Conservation (phyloP, 2,329 filamentous ascomycete genomes). For the Microcyclosporella mali region DNA sequence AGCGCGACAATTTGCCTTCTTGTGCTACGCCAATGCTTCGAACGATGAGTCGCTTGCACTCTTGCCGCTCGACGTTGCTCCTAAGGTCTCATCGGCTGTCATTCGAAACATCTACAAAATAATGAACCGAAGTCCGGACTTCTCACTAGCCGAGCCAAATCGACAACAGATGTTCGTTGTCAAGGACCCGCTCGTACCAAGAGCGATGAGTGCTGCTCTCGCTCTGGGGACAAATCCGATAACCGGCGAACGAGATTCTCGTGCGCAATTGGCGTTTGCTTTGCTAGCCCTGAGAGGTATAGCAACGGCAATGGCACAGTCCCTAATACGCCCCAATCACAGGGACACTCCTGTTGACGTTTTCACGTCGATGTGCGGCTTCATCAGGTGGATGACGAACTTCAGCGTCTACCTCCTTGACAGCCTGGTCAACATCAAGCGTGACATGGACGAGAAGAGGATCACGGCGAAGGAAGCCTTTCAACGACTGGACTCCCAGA, state of each 20-base stretch:
- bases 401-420: conserved; percentile 52
- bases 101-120: conserved; percentile 58
- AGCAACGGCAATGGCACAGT: conserved; percentile 22
- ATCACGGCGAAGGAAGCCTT: conserved; percentile 15
- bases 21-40: conserved; percentile 39
- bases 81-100: conserved; percentile 60
- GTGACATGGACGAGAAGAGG: conserved; percentile 4
- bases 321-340: conserved; percentile 16
- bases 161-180: conserved; percentile 57
- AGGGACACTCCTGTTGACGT: conserved; percentile 50
- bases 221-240: conserved; percentile 66
- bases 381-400: conserved; percentile 72
- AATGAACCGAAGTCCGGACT: conserved; percentile 70
- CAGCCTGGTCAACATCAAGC: conserved; percentile 43
- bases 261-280: conserved; percentile 68
- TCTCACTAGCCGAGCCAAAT: conserved; percentile 59
- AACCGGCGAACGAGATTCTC: conserved; percentile 55
- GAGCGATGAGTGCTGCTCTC: conserved; percentile 72
- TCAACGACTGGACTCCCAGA: conserved; percentile 15
- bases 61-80: conserved; percentile 38
- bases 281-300: conserved; percentile 68
- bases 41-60: conserved; percentile 46
- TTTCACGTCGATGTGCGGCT: conserved; percentile 64
- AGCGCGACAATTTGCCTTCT: conserved; percentile 29
- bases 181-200: conserved; percentile 64